Evolutionary conservation across 2,329 filamentous ascomycete genomes (phyloP).

Genomic region (Verticillium isaacii): DNA sequence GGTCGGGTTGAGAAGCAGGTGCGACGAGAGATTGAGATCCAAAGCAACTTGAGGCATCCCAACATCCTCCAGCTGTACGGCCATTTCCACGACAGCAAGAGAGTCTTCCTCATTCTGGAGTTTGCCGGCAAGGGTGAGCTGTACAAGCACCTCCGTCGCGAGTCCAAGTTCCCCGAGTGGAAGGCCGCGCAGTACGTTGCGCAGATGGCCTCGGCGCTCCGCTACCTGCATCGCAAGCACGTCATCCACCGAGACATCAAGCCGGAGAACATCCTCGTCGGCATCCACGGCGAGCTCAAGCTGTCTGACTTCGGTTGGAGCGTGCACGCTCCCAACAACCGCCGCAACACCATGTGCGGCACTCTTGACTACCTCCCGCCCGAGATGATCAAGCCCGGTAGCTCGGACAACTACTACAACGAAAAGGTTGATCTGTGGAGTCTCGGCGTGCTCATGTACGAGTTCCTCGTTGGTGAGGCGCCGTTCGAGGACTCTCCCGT

Average conservation of each 20-base stretch:
- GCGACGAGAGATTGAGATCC: constrained; percentile 83
- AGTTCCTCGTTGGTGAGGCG: constrained; percentile 92
- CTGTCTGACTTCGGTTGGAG: constrained; percentile 98
- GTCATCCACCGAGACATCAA: constrained; percentile 98
- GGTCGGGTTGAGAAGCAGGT: constrained; percentile 81
- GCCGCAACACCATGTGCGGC: constrained; percentile 92
- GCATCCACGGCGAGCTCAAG: constrained; percentile 97
- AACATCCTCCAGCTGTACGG: constrained; percentile 82
- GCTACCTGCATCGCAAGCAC: constrained; percentile 93
- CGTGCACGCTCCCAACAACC: constrained; percentile 92
- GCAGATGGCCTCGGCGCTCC: constrained; percentile 84
- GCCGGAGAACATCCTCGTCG: constrained; percentile 93
- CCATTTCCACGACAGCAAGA: constrained; percentile 85
- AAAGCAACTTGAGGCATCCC: constrained; percentile 79
- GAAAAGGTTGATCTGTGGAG: constrained; percentile 98
- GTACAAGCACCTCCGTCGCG: constrained; percentile 79
- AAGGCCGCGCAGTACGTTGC: constrained; percentile 84
- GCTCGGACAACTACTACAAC: constrained; percentile 81
- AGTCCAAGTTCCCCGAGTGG: constrained; percentile 77
- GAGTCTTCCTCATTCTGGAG: constrained; percentile 82
- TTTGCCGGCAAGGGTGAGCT: constrained; percentile 82
- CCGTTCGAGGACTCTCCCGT: constrained; percentile 94
- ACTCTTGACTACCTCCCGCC: constrained; percentile 96
- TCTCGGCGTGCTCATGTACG: constrained; percentile 89
- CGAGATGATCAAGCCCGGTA: constrained; percentile 87